Evolutionary conservation across 2,329 filamentous ascomycete genomes (phyloP).

Genomic region (Cladosporium sp.): DNA sequence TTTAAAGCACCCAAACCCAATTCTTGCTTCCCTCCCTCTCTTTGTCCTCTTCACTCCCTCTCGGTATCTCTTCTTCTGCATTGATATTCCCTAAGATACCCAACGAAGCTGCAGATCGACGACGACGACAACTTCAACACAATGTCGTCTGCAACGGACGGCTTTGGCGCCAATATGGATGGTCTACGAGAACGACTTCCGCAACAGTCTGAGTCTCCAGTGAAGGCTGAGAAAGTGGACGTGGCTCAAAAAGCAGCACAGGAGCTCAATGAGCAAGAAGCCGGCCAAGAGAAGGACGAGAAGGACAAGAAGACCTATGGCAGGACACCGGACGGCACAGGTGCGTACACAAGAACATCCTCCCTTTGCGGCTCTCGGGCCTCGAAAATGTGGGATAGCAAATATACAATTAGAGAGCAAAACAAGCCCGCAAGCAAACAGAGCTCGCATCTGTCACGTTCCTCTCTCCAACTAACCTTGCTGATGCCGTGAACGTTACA

Average conservation of each 20-base stretch:
- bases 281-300: slow-evolving; percentile 42
- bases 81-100: no score
- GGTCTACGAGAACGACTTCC: slow-evolving; percentile 46
- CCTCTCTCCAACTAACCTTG: slow-evolving; percentile 7
- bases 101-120: slow-evolving; percentile 4
- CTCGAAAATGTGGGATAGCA: slow-evolving; percentile 8
- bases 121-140: slow-evolving; percentile 12
- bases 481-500: slow-evolving; percentile 39
- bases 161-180: slow-evolving; percentile 1
- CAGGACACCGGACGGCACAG: slow-evolving; percentile 81
- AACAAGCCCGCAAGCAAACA: not conserved
- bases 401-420: slow-evolving; percentile 10
- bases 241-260: slow-evolving; percentile 45
- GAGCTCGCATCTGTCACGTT: slow-evolving; percentile 2
- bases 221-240: slow-evolving; percentile 29
- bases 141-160: slow-evolving; percentile 9
- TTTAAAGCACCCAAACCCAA: not conserved
- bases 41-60: not conserved
- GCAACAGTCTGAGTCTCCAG: slow-evolving; percentile 28
- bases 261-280: slow-evolving; percentile 47
- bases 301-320: slow-evolving; percentile 77
- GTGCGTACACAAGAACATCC: slow-evolving; percentile 51
- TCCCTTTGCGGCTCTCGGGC: slow-evolving; percentile 1
- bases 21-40: not conserved
- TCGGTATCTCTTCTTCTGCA: no score